Evolutionary conservation across 2,329 filamentous ascomycete species (phyloP), one percentile per base, ranked within the genome.

Genomic region (Monilinia vaccinii-corymbosi): DNA sequence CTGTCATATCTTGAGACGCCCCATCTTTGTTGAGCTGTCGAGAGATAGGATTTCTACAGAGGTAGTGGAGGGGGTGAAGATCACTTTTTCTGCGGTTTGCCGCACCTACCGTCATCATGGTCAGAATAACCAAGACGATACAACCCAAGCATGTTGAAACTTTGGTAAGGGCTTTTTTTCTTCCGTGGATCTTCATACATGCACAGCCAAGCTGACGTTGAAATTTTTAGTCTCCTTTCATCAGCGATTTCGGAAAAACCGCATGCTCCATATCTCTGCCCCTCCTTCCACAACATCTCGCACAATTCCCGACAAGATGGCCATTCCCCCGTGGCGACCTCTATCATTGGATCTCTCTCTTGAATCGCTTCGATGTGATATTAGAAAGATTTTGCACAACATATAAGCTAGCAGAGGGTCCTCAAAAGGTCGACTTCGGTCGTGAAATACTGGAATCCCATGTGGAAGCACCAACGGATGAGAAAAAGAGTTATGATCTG

Each of bases 301-400:
- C 81, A 68, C 83, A 81, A 60, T 97, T 97, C 72, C 91, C 93
- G 61, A 86, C 86, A 65, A 81, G 87, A 81, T 99, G 94, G 94
- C 91, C 92, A 2, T 96, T 97, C 71, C 93, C 93, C 44, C 85
- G 93, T 73, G 95, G 94, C 62, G 94, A 99, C 73, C 79, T 97
- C 34, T 97, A 97, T 73, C 93, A 99, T 78, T 99, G 95, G 95
- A 97, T 99, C 66, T 87, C 89, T 32, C 81, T 96, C 28, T 77
- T 99, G 62, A 96, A 99, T 74, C 87, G 91, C 61, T 97, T 99
- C 74, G 94, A 99, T 74, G 84, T 83, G 70, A 85, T 97, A 65
- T 78, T 99, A 45, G 90, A 96, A 68, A 79, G 84, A 44, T 91
- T 96, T 72, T 91, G 86, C 73, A 80, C 83, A 60, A 86, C 84